Conservation (phyloP, 768 basidiomycete species). For the Strobilomyces confusus region DNA sequence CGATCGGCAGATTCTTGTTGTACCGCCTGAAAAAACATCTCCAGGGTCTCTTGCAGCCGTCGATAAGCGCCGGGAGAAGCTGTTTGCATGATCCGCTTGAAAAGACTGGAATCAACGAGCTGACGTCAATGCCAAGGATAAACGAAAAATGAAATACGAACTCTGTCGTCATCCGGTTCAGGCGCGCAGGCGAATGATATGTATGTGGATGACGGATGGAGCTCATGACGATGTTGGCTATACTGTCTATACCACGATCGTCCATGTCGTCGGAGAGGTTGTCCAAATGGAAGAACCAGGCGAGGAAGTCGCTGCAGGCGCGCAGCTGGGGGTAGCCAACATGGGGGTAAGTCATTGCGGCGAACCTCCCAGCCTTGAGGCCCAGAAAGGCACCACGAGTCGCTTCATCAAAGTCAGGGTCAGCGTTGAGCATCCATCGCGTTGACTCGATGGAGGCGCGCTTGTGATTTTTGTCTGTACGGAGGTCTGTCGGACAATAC, state of each 20-base stretch:
- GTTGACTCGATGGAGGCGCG: conserved; percentile 39
- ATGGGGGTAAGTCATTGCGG: conserved; percentile 43
- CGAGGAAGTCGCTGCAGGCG: conserved; percentile 73
- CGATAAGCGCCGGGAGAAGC: conserved; percentile 60
- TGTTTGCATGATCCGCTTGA: conserved; percentile 60
- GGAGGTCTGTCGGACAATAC: conserved; percentile 60
- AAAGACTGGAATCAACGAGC: conserved; percentile 56
- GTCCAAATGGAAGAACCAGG: conserved; percentile 75
- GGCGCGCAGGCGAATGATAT: conserved; percentile 50
- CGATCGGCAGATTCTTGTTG: conserved; percentile 22
- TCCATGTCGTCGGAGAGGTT: conserved; percentile 81
- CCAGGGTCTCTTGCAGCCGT: conserved; percentile 75
- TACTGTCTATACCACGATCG: conserved; percentile 49
- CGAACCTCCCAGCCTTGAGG: conserved; percentile 67
- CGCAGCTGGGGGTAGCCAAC: conserved; percentile 59
- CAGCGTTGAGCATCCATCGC: background rate
- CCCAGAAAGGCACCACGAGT: conserved; percentile 56
- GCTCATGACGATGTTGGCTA: conserved; percentile 66
- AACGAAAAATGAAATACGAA: too few species aligned
- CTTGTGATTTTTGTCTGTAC: conserved; percentile 54
- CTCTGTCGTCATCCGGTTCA: conserved; percentile 72
- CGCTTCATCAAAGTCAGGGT: conserved; percentile 39
- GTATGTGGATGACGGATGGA: conserved; percentile 63
- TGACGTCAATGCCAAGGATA: background rate
- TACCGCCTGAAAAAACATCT: conserved; percentile 78